phyloP scores from a whole-genome alignment of 306 rosid genomes.

The Alnus rubra region DNA sequence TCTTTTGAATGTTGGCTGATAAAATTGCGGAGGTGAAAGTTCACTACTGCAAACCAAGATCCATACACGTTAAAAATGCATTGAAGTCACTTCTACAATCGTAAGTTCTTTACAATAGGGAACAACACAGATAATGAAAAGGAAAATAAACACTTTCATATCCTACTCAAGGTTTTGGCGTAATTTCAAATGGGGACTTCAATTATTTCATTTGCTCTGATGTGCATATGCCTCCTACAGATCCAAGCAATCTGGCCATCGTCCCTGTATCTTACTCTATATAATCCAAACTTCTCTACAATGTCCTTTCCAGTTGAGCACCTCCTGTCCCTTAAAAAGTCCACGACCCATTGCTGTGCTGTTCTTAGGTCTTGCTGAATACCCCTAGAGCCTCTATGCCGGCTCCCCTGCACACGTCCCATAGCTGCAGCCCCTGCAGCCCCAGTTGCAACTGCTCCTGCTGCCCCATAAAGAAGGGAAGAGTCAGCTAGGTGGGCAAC shows the following conservation, averaged over 20 bases:
- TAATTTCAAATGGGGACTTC: slow-evolving; percentile 75
- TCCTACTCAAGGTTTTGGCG: slow-evolving; percentile 4
- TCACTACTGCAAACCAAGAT: neutral
- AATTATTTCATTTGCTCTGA: slow-evolving; percentile 76
- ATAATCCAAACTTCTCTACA: slow-evolving; percentile 90
- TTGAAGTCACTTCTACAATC: slow-evolving; percentile 14
- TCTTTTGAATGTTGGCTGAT: neutral
- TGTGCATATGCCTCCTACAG: slow-evolving; percentile 81
- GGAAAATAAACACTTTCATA: neutral
- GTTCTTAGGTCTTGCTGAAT: slow-evolving; percentile 71
- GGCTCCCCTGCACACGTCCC: slow-evolving; percentile 32
- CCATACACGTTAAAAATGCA: neutral
- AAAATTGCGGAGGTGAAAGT: slow-evolving; percentile 9
- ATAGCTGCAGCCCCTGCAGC: slow-evolving; percentile 63
- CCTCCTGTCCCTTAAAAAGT: slow-evolving; percentile 77
- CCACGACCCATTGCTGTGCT: slow-evolving; percentile 93
- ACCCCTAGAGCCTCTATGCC: slow-evolving; percentile 57
- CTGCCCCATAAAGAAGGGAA: slow-evolving; percentile 58
- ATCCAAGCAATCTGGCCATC: slow-evolving; percentile 89
- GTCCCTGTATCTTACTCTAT: slow-evolving; percentile 86
- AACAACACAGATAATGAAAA: neutral
- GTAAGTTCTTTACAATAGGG: slow-evolving; percentile 8
- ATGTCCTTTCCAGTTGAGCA: slow-evolving; percentile 90
- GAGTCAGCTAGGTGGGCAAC: slow-evolving; percentile 83
- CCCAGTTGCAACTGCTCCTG: slow-evolving; percentile 73